Evolutionary conservation across 352 stramenopile genomes (phyloP).

Genomic region (Phytophthora megakarya): DNA sequence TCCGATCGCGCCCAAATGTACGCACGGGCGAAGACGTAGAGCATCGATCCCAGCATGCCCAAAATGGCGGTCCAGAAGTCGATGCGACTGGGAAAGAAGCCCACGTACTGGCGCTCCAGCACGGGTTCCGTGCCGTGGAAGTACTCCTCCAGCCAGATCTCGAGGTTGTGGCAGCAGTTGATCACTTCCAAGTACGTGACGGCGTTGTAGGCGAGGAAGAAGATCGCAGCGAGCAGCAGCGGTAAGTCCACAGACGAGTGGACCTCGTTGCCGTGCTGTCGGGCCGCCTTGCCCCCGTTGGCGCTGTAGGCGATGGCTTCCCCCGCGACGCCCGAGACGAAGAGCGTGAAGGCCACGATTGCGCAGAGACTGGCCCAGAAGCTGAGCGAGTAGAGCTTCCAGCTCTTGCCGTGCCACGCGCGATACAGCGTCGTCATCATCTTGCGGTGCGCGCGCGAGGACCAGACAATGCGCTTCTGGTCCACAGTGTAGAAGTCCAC

Average conservation of each 20-base stretch:
- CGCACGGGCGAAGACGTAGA: constrained; percentile 64
- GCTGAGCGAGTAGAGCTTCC: constrained; percentile 78
- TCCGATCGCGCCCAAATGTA: constrained; percentile 64
- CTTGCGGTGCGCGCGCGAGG: constrained; percentile 84
- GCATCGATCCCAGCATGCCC: constrained; percentile 60
- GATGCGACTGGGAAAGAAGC: constrained; percentile 83
- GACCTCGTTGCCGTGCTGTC: constrained; percentile 21
- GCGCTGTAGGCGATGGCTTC: constrained; percentile 60
- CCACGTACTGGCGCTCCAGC: constrained; percentile 67
- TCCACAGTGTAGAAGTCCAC: constrained; percentile 87
- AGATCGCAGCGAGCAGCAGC: constrained; percentile 60
- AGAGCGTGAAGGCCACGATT: constrained; percentile 60
- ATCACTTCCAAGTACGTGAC: constrained; percentile 88
- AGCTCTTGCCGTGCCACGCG: constrained; percentile 69
- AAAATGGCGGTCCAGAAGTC: constrained; percentile 81
- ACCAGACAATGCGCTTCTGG: constrained; percentile 89
- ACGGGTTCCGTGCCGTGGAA: constrained; percentile 76
- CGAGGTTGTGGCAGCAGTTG: constrained; percentile 89
- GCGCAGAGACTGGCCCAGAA: constrained; percentile 69
- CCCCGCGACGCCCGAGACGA: constrained; percentile 61
- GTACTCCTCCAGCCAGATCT: constrained; percentile 88
- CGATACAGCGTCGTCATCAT: constrained; percentile 89
- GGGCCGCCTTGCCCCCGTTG: constrained; percentile 33
- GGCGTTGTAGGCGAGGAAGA: constrained; percentile 59
- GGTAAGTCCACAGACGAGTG: constrained; percentile 64